Evolutionary conservation across 768 basidiomycete genomes (phyloP), one percentile per base, ranked within the genome.

Genomic region (Pisolithus tinctorius): DNA sequence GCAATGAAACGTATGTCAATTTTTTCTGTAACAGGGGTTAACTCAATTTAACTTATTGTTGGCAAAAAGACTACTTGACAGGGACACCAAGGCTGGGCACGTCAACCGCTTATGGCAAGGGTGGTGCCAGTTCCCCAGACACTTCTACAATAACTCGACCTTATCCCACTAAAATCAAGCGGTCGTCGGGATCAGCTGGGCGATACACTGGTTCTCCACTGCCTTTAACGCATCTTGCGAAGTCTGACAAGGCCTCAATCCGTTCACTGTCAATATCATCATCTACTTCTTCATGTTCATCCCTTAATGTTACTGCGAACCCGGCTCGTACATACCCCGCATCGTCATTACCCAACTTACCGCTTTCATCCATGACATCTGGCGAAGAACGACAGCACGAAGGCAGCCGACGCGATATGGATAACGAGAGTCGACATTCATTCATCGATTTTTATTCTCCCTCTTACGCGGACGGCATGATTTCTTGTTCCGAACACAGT

Each of bases 381-480:
- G 48, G 31, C 36, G 23, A 56, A 4, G 45, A 57, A 9, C 30
- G 55, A 49, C 58, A 57, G 51, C 51, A 47, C 23, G 51, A 54
- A 47, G 58, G 57, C 25, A 42, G 71, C n/a, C 52, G 55, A 44
- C 45, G 45, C 17, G 39, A 49, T 34, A 23, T 57, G 25, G 69
- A 43, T 70, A 68, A 69, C 63, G 69, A 71, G 14, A 29, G 27
- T 55, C 65, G 61, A 54, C 63, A 67, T 51, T 79, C 78, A 30
- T 77, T 78, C 57, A 76, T 79, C 42, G 75, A 79, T 63, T 62
- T 79, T 44, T 63, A 62, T 45, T 72, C 77, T 16, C 48, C 60
- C 55, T 59, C 62, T 55, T 53, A 29, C 16, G 27, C 52, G 13
- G 63, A 63, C 23, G 57, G 56, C 26, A 6, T 50, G 2, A 54